Evolutionary conservation across 306 rosid genomes (phyloP), one percentile per base, ranked within the genome.

Genomic region (Ziziphus jujuba): DNA sequence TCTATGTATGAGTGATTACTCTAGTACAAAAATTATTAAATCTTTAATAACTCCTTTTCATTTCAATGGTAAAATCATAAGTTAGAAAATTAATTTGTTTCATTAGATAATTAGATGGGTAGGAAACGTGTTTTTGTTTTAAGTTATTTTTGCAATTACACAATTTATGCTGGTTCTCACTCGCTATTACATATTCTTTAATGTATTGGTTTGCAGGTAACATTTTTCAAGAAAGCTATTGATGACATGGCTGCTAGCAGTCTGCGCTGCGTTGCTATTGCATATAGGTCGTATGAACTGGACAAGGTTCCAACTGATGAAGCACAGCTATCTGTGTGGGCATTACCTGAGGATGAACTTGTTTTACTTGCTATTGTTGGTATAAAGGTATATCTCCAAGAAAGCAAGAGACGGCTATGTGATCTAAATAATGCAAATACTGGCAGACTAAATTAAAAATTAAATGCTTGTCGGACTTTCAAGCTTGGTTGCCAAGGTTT

Each of bases 291-390:
- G 45, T 79, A 55, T 69, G 85, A 87, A 60, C 61, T 33, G 57
- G 80, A 82, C 72, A 79, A 74, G 16, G 79, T 91, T 75, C 96
- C 96, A 40, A 59, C 66, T 49, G 76, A 81, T 59, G 95, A 87
- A 57, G 95, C 87, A 45, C 90, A 85, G 59, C 86, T 89, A 48
- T 79, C 71, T 65, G 66, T 67, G 54, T 91, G 98, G 98, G 81
- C 85, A 61, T 71, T 85, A 67, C 98, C 98, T n/a, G 98, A 84
- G 73, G 81, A 87, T 47, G 84, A 82, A 75, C 98, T 91, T 66
- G 67, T 82, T 62, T 81, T 91, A 75, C 79, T 91, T 80, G 98
- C 98, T 69, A 87, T 91, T 71, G 84, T 91, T 66, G 98, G 98
- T 67, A 68, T 91, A 59, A 91, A 91, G 98, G 98, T 87, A 71